phyloP scores from a whole-genome alignment of 2,329 filamentous ascomycete genomes.

The Aspergillus tanneri region DNA sequence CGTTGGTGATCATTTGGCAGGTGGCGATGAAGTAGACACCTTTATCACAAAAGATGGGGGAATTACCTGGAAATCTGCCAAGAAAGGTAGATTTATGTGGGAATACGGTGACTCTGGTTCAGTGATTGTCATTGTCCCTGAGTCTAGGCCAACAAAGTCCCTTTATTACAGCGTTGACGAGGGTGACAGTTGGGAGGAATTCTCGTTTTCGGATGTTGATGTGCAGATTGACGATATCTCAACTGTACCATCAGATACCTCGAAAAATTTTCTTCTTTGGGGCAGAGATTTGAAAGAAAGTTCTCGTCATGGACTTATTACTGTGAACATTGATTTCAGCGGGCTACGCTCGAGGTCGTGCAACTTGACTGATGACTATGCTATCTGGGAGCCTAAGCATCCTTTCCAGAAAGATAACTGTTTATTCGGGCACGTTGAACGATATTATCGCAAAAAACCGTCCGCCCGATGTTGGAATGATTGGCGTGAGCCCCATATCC shows the following conservation, averaged over 20 bases:
- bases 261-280: constrained; percentile 91
- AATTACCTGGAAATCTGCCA: constrained; percentile 78
- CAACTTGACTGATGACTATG: constrained; percentile 68
- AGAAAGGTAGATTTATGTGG: constrained; percentile 88
- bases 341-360: constrained; percentile 72
- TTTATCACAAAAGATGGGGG: constrained; percentile 93
- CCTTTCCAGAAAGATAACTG: constrained; percentile 76
- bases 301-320: constrained; percentile 56
- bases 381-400: constrained; percentile 83
- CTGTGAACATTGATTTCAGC: constrained; percentile 85
- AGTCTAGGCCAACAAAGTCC: constrained; percentile 64
- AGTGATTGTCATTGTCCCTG: constrained; percentile 81
- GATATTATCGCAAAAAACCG: constrained; percentile 88
- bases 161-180: constrained; percentile 78
- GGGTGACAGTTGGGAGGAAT: constrained; percentile 74
- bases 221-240: constrained; percentile 77
- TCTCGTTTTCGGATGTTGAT: constrained; percentile 69
- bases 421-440: constrained; percentile 85
- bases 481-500: constrained; percentile 66
- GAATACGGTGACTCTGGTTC: constrained; percentile 95
- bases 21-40: constrained; percentile 73
- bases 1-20: constrained; percentile 70
- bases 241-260: constrained; percentile 83
- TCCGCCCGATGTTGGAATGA: constrained; percentile 79
- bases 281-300: constrained; percentile 55